phyloP scores from a whole-genome alignment of 495 filamentous ascomycete species.

The Letharia lupina region DNA sequence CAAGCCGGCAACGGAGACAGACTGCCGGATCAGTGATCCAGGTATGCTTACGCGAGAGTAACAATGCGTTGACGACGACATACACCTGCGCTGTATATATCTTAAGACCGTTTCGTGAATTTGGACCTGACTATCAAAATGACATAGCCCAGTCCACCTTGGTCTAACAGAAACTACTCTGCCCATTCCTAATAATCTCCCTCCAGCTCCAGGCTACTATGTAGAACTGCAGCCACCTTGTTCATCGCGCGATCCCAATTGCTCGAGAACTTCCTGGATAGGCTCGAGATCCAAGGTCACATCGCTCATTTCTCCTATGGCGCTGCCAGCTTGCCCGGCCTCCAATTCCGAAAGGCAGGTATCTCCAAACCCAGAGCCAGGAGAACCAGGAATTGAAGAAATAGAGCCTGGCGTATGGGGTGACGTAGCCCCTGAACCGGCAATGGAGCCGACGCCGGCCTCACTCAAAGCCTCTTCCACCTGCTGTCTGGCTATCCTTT shows the following conservation, averaged over 20 bases:
- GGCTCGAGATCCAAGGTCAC: background rate
- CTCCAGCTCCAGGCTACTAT: background rate
- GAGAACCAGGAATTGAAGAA: background rate
- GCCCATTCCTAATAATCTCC: background rate
- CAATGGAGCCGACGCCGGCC: background rate
- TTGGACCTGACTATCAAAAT: no score
- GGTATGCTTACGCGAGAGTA: no score
- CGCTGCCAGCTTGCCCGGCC: background rate
- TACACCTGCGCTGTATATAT: no score
- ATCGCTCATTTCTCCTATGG: background rate
- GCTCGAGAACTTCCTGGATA: conserved; percentile 6
- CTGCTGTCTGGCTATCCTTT: conserved; percentile 1
- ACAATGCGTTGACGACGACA: no score
- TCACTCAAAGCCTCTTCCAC: conserved; percentile 6
- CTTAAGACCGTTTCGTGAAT: no score
- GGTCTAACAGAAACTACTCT: background rate
- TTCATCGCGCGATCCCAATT: background rate
- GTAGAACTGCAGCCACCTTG: conserved; percentile 1
- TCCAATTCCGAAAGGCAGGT: background rate
- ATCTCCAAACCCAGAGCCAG: background rate
- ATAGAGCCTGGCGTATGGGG: background rate
- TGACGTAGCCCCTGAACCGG: background rate
- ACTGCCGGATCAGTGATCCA: no score
- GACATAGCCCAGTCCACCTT: no score
- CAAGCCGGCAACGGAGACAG: no score